These are phyloP conservation scores for Apiotrichum laibachii DNA, from an alignment of 1,284 basidiomycete genomes.

Conservation along the genomic window DNA sequence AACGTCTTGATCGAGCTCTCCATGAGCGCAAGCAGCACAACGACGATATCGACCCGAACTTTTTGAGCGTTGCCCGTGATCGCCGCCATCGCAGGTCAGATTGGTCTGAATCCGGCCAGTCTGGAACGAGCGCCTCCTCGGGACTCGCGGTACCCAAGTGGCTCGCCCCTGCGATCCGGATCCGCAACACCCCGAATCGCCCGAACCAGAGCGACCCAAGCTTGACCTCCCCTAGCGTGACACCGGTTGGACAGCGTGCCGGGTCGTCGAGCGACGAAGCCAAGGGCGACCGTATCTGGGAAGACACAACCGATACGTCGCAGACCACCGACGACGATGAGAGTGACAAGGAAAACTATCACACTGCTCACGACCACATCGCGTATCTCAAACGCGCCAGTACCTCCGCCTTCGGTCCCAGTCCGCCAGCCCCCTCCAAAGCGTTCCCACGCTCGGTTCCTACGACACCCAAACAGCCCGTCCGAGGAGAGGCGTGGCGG, in stretches of 20 bases:
- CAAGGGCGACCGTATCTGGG: not conserved
- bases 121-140: not conserved
- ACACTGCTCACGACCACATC: not conserved
- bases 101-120: too few species aligned
- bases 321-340: not conserved
- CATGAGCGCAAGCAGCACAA: not conserved
- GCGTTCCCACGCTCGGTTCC: not conserved
- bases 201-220: not conserved
- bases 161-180: not conserved
- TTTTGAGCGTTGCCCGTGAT: too few species aligned
- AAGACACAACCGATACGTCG: not conserved
- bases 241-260: not conserved
- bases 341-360: not conserved
- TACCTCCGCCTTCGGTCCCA: not conserved
- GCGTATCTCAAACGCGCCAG: not conserved
- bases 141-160: not conserved
- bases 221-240: not conserved
- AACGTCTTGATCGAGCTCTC: too few species aligned
- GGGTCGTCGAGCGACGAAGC: not conserved
- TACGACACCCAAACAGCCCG: not conserved
- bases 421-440: not conserved
- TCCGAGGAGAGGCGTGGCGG: not conserved
- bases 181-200: not conserved
- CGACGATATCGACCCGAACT: not conserved
- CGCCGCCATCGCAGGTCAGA: too few species aligned